Evolutionary conservation across 306 rosid genomes (phyloP), one percentile per base, ranked within the genome.

Genomic region (Luffa aegyptiaca): DNA sequence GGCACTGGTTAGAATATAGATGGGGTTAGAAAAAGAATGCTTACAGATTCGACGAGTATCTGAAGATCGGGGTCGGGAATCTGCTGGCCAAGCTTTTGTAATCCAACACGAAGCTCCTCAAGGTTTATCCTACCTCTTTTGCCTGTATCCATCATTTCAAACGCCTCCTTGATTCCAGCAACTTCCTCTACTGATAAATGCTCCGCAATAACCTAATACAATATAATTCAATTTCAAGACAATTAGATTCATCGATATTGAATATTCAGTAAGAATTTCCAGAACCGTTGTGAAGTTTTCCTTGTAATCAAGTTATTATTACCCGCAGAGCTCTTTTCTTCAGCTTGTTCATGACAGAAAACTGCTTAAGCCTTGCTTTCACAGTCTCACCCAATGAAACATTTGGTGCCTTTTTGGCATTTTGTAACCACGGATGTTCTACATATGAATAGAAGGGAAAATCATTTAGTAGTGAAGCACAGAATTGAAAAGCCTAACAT

Each of bases 261-360:
- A 45, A 61, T 6, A 49, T 33, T 26, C 45, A 37, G 51, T 17
- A 61, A 62, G 48, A 56, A 64, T 16, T 37, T 20, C 51, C 16
- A 44, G 59, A 16, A 41, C 33, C 8, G 17, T 21, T n/a, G 70
- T 44, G 6, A 66, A 39, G 39, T 8, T 55, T 56, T 68, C 20
- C n/a, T 52, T 3, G 8, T 42, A 53, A 39, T 51, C 26, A 48
- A 77, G 62, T 18, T 13, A 72, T 75, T 44, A 79, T 78, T 86
- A 89, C 92, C 90, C 92, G 87, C 1, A 89, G 58, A 66, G 92
- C 92, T 83, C 92, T 86, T 48, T 83, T 89, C 74, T 89, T 89
- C 78, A 89, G 87, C 84, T 86, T 89, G 87, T 89, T 89, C 92
- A 89, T 89, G 2, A 89, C 82, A 5, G 92, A 89, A 78, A 89